A percentile compares a stretch with the other conserved stretches of the same genome.
phyloP scores from a whole-genome alignment of 2,329 filamentous ascomycete genomes.

The Scytalidium lignicola region DNA sequence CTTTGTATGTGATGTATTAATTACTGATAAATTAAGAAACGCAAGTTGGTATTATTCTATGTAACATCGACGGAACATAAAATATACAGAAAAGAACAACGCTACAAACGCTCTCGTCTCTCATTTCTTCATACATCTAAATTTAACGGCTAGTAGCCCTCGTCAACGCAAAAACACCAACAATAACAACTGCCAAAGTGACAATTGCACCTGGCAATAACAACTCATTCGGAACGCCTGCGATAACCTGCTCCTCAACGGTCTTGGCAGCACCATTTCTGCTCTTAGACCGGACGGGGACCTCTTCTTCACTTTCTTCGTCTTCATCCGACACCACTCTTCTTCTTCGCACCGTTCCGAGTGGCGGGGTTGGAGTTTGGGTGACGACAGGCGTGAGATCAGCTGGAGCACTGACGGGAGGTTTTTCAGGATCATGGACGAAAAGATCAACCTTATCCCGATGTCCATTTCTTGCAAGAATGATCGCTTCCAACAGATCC shows the following conservation, averaged over 20 bases:
- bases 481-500: slow-evolving; percentile 85
- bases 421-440: slow-evolving; percentile 86
- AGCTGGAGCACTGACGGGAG: slow-evolving; percentile 66
- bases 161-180: slow-evolving; percentile 86
- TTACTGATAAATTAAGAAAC: too few relatives aligned
- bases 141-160: slow-evolving; percentile 50
- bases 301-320: slow-evolving; percentile 43
- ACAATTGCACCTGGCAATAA: slow-evolving; percentile 91
- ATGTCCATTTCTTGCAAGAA: slow-evolving; percentile 69
- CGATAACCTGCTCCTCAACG: slow-evolving; percentile 64
- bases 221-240: slow-evolving; percentile 89
- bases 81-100: background rate
- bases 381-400: slow-evolving; percentile 51
- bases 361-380: slow-evolving; percentile 43
- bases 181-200: slow-evolving; percentile 88
- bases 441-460: slow-evolving; percentile 96
- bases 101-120: slow-evolving; percentile 7
- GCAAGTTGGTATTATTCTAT: background rate
- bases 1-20: too few relatives aligned
- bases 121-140: slow-evolving; percentile 1
- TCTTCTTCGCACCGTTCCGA: slow-evolving; percentile 47
- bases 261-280: slow-evolving; percentile 30
- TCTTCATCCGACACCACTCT: slow-evolving; percentile 45
- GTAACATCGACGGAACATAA: background rate
- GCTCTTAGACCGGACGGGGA: slow-evolving; percentile 35